Evolutionary conservation across 1,139 yeast species (phyloP).

Genomic region (Diutina neorugosa): DNA sequence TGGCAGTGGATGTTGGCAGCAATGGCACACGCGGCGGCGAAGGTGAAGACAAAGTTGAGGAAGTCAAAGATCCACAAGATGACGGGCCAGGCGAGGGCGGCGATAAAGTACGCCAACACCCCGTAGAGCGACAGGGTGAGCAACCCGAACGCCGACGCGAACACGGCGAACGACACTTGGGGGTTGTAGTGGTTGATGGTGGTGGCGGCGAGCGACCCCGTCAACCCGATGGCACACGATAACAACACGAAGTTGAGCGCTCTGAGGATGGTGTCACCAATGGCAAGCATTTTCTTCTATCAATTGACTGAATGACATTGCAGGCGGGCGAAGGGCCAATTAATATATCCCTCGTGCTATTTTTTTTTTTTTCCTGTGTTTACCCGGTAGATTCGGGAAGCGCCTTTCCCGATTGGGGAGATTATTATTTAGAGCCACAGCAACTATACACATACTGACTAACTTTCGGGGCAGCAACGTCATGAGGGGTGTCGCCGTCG

Average conservation of each 20-base stretch:
- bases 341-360: slow-evolving; percentile 1
- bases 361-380: neutral
- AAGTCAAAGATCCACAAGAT: slow-evolving; percentile 66
- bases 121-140: slow-evolving; percentile 77
- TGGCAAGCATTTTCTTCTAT: slow-evolving; percentile 34
- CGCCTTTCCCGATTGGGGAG: neutral
- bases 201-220: slow-evolving; percentile 73
- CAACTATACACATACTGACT: slow-evolving; percentile 10
- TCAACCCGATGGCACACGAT: slow-evolving; percentile 68
- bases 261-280: slow-evolving; percentile 70
- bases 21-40: slow-evolving; percentile 88
- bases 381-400: slow-evolving; percentile 4
- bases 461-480: slow-evolving; percentile 54
- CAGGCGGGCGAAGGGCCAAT: neutral
- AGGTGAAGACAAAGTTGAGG: slow-evolving; percentile 80
- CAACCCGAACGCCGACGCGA: slow-evolving; percentile 77
- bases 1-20: slow-evolving; percentile 83
- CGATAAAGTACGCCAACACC: slow-evolving; percentile 61
- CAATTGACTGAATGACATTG: neutral
- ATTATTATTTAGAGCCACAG: neutral
- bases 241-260: slow-evolving; percentile 61
- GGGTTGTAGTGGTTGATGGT: slow-evolving; percentile 46
- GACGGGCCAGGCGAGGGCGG: slow-evolving; percentile 80
- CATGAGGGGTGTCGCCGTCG: slow-evolving; percentile 46
- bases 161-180: slow-evolving; percentile 80